These are phyloP conservation scores for Tilletia indica DNA, from an alignment of 1,284 basidiomycete species.

Conservation along the genomic window DNA sequence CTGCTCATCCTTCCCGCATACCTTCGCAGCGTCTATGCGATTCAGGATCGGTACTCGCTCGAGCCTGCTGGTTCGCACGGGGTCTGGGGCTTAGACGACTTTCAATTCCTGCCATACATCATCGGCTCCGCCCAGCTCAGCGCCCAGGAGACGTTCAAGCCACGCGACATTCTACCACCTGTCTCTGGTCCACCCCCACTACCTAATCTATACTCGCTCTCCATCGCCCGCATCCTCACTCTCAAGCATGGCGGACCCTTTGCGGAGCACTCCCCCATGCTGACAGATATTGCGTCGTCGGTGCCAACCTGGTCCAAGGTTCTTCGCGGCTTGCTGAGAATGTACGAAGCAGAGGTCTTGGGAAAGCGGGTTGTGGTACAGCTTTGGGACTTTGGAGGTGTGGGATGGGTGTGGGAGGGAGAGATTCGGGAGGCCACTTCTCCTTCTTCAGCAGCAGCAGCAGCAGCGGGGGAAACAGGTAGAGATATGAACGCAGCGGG, in stretches of 20 bases:
- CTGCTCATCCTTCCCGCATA: slow-evolving; percentile 73
- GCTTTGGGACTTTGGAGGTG: slow-evolving; percentile 76
- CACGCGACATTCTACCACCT: slow-evolving; percentile 21
- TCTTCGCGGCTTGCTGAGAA: slow-evolving; percentile 84
- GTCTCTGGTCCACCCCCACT: slow-evolving; percentile 15
- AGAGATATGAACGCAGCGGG: not conserved
- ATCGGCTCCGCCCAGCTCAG: slow-evolving; percentile 87
- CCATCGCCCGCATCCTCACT: slow-evolving; percentile 65
- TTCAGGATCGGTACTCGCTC: slow-evolving; percentile 85
- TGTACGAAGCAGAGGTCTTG: slow-evolving; percentile 95
- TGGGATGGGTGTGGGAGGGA: slow-evolving; percentile 36
- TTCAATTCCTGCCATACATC: slow-evolving; percentile 82
- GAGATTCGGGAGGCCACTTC: not conserved
- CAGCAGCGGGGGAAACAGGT: not conserved
- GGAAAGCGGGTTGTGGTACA: slow-evolving; percentile 95
- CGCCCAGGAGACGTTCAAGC: slow-evolving; percentile 14
- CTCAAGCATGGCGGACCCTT: slow-evolving; percentile 44
- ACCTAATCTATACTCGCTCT: slow-evolving; percentile 56
- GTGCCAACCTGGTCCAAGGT: slow-evolving; percentile 87
- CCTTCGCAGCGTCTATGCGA: slow-evolving; percentile 74
- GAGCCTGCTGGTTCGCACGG: slow-evolving; percentile 97
- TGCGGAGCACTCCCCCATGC: slow-evolving; percentile 64
- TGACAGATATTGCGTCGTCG: slow-evolving; percentile 78
- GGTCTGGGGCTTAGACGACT: slow-evolving; percentile 95
- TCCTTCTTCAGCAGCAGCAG: not conserved